These are phyloP conservation scores for Mucor indicus DNA, from an alignment of 371 early-diverging fungal genomes.

Conservation along the genomic window DNA sequence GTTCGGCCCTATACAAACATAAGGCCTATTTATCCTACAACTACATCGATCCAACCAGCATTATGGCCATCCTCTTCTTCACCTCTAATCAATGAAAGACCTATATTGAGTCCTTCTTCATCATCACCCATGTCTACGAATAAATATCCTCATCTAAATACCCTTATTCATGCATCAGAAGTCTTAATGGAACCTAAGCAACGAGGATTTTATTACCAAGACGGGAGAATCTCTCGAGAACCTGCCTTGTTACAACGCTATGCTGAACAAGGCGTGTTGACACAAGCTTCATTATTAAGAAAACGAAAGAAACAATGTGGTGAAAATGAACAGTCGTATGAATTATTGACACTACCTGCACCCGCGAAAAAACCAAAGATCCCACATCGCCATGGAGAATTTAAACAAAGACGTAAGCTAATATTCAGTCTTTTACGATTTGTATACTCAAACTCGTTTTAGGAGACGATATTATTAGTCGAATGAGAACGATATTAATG, in stretches of 20 bases:
- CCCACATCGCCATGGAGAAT: constrained; percentile 50
- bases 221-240: constrained; percentile 40
- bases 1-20: constrained; percentile 20
- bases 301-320: constrained; percentile 47
- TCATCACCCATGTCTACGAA: not conserved
- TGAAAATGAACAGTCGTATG: no score
- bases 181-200: constrained; percentile 43
- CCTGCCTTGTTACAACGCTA: constrained; percentile 38
- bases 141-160: constrained; percentile 14
- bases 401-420: constrained; percentile 47
- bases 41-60: constrained; percentile 3
- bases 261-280: constrained; percentile 46
- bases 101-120: not conserved
- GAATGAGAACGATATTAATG: constrained; percentile 37
- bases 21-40: constrained; percentile 11
- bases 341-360: no score
- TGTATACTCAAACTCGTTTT: no score
- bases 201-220: constrained; percentile 48
- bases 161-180: constrained; percentile 10
- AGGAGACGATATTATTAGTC: constrained; percentile 47
- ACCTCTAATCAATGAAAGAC: not conserved
- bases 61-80: not conserved
- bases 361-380: constrained; percentile 47
- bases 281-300: constrained; percentile 41
- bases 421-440: no score